Conservation (phyloP, 2,329 filamentous ascomycete genomes). For the Nigrospora sphaerica region DNA sequence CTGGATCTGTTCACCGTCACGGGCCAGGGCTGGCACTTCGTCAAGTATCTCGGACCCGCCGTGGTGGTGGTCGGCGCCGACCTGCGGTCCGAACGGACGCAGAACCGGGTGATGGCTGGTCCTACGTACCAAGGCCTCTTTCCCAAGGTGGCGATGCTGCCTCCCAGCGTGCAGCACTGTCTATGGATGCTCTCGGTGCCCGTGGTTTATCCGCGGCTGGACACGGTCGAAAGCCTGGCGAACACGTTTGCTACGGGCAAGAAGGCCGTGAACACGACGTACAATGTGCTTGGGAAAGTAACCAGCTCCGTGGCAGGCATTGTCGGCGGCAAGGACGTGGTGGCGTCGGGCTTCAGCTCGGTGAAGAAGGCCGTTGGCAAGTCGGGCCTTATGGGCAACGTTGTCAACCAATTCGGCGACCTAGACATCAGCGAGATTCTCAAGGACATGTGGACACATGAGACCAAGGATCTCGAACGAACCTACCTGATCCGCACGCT, state of each 20-base stretch:
- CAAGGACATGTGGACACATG: slow-evolving; percentile 96
- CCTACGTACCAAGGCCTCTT: slow-evolving; percentile 97
- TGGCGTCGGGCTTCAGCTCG: slow-evolving; percentile 85
- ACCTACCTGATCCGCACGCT: slow-evolving; percentile 95
- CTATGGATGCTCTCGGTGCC: slow-evolving; percentile 94
- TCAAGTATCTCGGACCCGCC: slow-evolving; percentile 90
- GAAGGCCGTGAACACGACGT: slow-evolving; percentile 91
- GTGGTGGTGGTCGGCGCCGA: slow-evolving; percentile 87
- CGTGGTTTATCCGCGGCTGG: slow-evolving; percentile 81
- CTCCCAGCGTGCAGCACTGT: slow-evolving; percentile 90
- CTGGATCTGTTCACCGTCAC: slow-evolving; percentile 93
- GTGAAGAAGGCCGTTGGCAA: slow-evolving; percentile 98
- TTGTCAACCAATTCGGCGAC: slow-evolving; percentile 93
- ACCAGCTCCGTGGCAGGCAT: slow-evolving; percentile 93
- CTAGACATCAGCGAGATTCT: slow-evolving; percentile 91
- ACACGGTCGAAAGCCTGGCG: slow-evolving; percentile 84
- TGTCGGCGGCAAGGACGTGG: slow-evolving; percentile 88
- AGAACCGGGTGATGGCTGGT: slow-evolving; percentile 86
- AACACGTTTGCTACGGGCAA: slow-evolving; percentile 91
- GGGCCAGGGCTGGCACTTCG: slow-evolving; percentile 96
- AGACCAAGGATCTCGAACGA: slow-evolving; percentile 92
- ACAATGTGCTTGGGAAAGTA: slow-evolving; percentile 92
- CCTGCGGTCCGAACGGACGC: slow-evolving; percentile 84
- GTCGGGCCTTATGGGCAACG: slow-evolving; percentile 88
- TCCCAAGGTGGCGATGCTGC: slow-evolving; percentile 85